Base-by-base conservation (phyloP, 345 rosid genomes). In the Populus ilicifolia region DNA sequence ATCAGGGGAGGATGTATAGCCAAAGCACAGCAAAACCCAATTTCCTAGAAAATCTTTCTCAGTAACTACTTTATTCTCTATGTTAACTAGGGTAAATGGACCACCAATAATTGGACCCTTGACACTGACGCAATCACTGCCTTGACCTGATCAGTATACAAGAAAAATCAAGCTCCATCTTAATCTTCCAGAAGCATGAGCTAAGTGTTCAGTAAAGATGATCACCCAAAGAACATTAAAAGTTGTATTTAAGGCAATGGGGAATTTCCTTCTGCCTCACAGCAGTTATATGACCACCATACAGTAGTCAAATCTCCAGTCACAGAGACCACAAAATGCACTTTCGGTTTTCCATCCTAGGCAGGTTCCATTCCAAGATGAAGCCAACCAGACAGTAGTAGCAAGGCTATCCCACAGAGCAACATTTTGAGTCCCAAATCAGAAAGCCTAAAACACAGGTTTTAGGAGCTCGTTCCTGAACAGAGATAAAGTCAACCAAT, bases 1-100 rank as follows among this genome's bases (percentile, higher is more conserved):
- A 90, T 92, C 98, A 43, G 99, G 99, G 39, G 98, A 92, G 76
- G 86, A 93, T 30, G 99, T 90, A 80, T 93, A 93, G 25, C 99
- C 99, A 62, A 96, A 96, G 89, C 91, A 89, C 46, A 96, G 83
- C 59, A 93, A 87, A 82, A 88, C 81, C 99, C 98, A 96, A 39
- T 91, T 89, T 67, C 98, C 98, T 2, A 77, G 70, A 52, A 96
- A 85, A 79, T 86, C 83, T 61, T 79, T 50, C 79, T 89, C 91
- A 12, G 91, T 90, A 46, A 96, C 86, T 2, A 77, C 72, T 78
- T 54, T 86, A 71, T 86, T 83, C 76, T 89, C 88, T 8, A 90
- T 85, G 85, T 90, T 86, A 38, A 87, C 75, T 68, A 92, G 85
- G 65, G 89, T 80, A 77, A 91, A 93, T 23, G 99, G 95, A 29